Percentiles rank a stretch among this genome's conserved stretches.
These are phyloP conservation scores for Lachancea quebecensis DNA, from an alignment of 805 yeast species.

Conservation along the genomic window DNA sequence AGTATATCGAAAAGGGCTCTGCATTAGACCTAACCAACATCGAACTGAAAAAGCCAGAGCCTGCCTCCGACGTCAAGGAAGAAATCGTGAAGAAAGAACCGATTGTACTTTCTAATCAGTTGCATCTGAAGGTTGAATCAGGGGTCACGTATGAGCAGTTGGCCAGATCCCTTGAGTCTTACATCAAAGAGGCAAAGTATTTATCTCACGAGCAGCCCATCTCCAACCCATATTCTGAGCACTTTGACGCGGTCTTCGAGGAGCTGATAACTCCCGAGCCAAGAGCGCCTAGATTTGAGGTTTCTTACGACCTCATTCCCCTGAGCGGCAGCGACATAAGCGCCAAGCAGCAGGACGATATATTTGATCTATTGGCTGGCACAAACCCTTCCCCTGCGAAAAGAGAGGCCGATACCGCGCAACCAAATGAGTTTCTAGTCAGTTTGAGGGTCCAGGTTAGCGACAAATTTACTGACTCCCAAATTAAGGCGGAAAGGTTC, in stretches of 20 bases:
- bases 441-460: constrained; percentile 18
- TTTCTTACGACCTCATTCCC: constrained; percentile 17
- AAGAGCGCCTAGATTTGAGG: constrained; percentile 23
- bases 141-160: constrained; percentile 32
- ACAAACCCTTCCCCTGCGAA: background rate
- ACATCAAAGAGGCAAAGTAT: constrained; percentile 40
- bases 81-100: constrained; percentile 18
- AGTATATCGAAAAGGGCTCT: constrained; percentile 47
- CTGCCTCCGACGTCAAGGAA: constrained; percentile 12
- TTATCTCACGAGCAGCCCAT: constrained; percentile 24
- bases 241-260: constrained; percentile 56
- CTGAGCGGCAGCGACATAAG: constrained; percentile 2
- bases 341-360: constrained; percentile 14
- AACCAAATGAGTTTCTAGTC: constrained; percentile 13
- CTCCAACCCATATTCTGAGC: constrained; percentile 34
- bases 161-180: constrained; percentile 39
- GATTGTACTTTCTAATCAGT: constrained; percentile 27
- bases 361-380: constrained; percentile 23
- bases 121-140: constrained; percentile 27
- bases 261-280: constrained; percentile 42
- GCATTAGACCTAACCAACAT: constrained; percentile 71
- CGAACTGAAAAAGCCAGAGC: constrained; percentile 27
- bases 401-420: constrained; percentile 1
- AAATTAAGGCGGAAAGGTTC: constrained; percentile 22
- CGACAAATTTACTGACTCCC: constrained; percentile 19